phyloP scores from a whole-genome alignment of 805 yeast species.

The Torulaspora microellipsoides region DNA sequence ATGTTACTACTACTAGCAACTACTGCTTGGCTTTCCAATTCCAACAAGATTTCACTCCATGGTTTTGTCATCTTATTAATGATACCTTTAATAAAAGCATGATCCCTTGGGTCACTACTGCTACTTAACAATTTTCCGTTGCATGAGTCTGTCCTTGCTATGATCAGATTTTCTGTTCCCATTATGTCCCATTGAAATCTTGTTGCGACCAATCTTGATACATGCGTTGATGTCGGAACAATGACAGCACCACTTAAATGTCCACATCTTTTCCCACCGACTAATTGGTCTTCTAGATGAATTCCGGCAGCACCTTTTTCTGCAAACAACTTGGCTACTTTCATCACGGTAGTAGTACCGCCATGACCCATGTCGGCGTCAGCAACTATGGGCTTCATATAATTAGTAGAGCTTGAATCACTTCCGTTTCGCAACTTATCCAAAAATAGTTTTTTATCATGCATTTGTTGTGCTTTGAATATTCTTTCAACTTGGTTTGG shows the following conservation, averaged over 20 bases:
- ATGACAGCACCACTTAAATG: constrained; percentile 58
- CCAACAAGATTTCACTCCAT: constrained; percentile 41
- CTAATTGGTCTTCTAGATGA: constrained; percentile 59
- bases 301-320: constrained; percentile 65
- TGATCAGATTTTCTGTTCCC: constrained; percentile 53
- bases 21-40: constrained; percentile 41
- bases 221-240: constrained; percentile 55
- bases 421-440: constrained; percentile 28
- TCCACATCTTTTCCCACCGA: constrained; percentile 64
- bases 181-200: constrained; percentile 62
- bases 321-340: constrained; percentile 59
- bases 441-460: constrained; percentile 47
- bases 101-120: constrained; percentile 53
- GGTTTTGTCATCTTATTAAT: constrained; percentile 35
- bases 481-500: constrained; percentile 62
- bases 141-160: constrained; percentile 60
- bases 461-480: constrained; percentile 54
- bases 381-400: constrained; percentile 58
- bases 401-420: constrained; percentile 38
- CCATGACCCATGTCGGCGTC: constrained; percentile 70
- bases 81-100: constrained; percentile 50
- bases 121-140: constrained; percentile 49
- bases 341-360: constrained; percentile 58
- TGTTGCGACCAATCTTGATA: constrained; percentile 51
- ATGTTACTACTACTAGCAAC: constrained; percentile 37